Evolutionary conservation across 805 yeast genomes (phyloP).

Genomic region (Starmerella bombi): DNA sequence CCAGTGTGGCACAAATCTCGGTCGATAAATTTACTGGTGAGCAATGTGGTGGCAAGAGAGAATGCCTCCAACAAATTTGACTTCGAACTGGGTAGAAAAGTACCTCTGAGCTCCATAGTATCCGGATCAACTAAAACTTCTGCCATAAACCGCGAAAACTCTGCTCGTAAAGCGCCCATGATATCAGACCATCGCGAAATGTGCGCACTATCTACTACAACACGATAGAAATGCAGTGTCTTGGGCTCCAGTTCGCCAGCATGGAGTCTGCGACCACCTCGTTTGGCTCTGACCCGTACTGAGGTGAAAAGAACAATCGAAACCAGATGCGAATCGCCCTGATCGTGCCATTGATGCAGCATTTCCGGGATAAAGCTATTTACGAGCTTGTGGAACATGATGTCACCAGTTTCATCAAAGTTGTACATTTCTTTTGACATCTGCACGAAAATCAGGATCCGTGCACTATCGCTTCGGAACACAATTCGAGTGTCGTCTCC

Average conservation of each 20-base stretch:
- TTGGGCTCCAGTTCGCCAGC: conserved; percentile 47
- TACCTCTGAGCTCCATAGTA: conserved; percentile 40
- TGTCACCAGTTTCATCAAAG: conserved; percentile 92
- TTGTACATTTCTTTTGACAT: conserved; percentile 96
- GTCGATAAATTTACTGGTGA: conserved; percentile 64
- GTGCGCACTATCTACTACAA: conserved; percentile 89
- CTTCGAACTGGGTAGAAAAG: conserved; percentile 71
- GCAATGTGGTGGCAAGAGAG: conserved; percentile 65
- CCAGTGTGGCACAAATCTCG: conserved; percentile 81
- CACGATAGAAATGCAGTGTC: conserved; percentile 75
- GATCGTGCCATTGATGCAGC: conserved; percentile 73
- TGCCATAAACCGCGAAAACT: conserved; percentile 67
- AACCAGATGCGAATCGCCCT: conserved; percentile 79
- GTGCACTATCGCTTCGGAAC: conserved; percentile 83
- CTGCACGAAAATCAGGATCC: conserved; percentile 70
- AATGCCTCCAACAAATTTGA: conserved; percentile 83
- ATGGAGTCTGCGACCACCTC: neutral
- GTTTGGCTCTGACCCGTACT: neutral
- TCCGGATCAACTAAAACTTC: conserved; percentile 46
- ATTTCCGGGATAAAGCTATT: conserved; percentile 85
- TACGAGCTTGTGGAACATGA: conserved; percentile 80
- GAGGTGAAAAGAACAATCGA: conserved; percentile 73
- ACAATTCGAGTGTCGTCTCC: conserved; percentile 63
- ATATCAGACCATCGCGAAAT: conserved; percentile 82
- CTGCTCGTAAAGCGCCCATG: conserved; percentile 73